Base-by-base conservation (phyloP, 257 asterid genomes). In the Coffea eugenioides region DNA sequence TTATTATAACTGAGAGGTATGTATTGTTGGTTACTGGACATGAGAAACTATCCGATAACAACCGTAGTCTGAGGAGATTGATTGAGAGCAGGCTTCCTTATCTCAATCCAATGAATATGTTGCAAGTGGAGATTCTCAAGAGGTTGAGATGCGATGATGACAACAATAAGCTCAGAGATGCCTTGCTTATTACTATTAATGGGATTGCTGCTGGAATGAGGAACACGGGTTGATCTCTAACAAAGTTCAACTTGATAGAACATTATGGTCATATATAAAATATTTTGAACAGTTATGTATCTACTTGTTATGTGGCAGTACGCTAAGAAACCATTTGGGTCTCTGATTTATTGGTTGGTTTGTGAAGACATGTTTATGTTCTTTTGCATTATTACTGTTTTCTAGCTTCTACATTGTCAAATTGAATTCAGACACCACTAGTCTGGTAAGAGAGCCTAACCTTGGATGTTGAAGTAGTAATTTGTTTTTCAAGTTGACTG, bases 191-290 rank as follows among this genome's bases (percentile, higher is more conserved):
- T 34, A 91, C 97, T 39, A 89, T 95, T 15, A 95, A 95, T 21
- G 99, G 99, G 69, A 95, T 95, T 76, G 99, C 98, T 69, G 99
- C 99, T 70, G 99, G 99, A 75, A 95, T 95, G 98, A 92, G 96
- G 86, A 92, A 95, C 89, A 93, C 97, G 0, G 98, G 99, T 67
- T 93, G 83, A 92, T n/a, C n/a, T 36, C 68, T 27, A 15, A 10
- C 79, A 71, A 56, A 43, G 20, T 70, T 70, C 59, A 25, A 39
- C 1, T 36, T 3, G 10, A 16, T 46, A 12, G 20, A 27, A 25
- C 11, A 62, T 62, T 62, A 57, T 41, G 43, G 13, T 71, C 43
- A 39, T 39, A 39, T 8, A 27, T 25, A 27, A 65, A 39, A 71
- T 41, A 64, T 48, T 39, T 68, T 54, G 71, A 4, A 52, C 45